Evolutionary conservation across 176 grass and related monocot species (phyloP).

Genomic region (Triticum dicoccoides): DNA sequence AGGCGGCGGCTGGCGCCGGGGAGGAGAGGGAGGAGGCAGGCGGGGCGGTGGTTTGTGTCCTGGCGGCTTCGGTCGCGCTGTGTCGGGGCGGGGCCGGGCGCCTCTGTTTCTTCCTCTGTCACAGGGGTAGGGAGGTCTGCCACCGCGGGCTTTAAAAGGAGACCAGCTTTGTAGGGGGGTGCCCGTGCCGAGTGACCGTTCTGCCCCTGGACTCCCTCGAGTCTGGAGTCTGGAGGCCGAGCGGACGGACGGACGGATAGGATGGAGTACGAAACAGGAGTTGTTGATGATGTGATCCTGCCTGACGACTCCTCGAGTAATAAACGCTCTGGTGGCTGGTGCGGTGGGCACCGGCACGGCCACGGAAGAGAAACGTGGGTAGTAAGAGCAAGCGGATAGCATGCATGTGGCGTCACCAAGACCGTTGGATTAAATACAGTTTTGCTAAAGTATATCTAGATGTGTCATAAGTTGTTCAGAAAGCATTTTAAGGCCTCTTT

Average conservation of each 20-base stretch:
- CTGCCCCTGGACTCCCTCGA: neutral
- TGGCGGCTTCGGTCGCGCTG: slow-evolving; percentile 22
- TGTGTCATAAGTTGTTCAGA: too few relatives aligned
- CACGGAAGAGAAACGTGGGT: slow-evolving; percentile 19
- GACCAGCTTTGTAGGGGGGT: neutral
- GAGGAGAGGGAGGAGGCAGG: neutral
- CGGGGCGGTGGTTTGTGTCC: neutral
- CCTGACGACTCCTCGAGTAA: neutral
- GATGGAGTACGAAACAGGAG: neutral
- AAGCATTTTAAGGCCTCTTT: too few relatives aligned
- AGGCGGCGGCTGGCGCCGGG: neutral
- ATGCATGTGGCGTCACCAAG: neutral
- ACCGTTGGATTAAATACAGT: neutral
- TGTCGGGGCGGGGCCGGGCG: neutral
- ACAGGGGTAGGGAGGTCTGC: neutral
- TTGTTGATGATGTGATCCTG: neutral
- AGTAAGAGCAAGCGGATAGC: neutral
- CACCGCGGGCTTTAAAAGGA: slow-evolving; percentile 26
- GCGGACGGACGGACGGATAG: neutral
- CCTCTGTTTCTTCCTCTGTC: slow-evolving; percentile 25
- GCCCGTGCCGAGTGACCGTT: neutral
- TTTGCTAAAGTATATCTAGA: too few relatives aligned
- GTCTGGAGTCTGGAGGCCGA: neutral
- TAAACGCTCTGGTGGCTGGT: neutral
- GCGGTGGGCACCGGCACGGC: slow-evolving; percentile 1